phyloP scores from a whole-genome alignment of 768 basidiomycete species.

The Russula foetens region DNA sequence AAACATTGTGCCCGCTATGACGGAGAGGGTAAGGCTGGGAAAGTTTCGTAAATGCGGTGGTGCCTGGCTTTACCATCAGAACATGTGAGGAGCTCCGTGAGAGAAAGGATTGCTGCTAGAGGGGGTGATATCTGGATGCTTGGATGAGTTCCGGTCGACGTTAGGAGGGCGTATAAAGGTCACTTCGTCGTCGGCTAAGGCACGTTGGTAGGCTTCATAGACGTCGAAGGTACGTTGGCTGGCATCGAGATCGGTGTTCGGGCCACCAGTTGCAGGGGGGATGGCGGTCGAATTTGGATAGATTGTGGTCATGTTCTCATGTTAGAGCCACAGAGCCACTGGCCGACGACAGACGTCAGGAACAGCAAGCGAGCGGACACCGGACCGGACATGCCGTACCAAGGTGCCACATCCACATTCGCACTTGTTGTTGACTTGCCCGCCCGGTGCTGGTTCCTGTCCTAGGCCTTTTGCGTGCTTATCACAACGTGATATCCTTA shows the following conservation, averaged over 20 bases:
- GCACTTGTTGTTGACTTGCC: too few species aligned
- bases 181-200: constrained; percentile 62
- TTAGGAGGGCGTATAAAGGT: constrained; percentile 20
- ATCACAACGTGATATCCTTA: constrained; percentile 5
- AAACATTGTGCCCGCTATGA: constrained; percentile 80
- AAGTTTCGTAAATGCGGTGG: constrained; percentile 3
- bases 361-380: background rate
- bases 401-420: too few species aligned
- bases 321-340: background rate
- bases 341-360: background rate
- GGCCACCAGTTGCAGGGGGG: background rate
- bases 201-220: constrained; percentile 45
- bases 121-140: constrained; percentile 60
- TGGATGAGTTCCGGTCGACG: constrained; percentile 1
- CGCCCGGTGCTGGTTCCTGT: background rate
- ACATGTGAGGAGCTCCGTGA: constrained; percentile 73
- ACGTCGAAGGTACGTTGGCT: constrained; percentile 34
- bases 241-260: background rate
- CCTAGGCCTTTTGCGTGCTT: background rate
- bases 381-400: background rate
- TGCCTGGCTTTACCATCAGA: constrained; percentile 53
- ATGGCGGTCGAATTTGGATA: constrained; percentile 5
- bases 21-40: constrained; percentile 12
- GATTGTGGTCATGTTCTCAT: constrained; percentile 8
- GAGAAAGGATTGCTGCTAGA: constrained; percentile 79